A percentile compares a stretch with the other conserved stretches of the same genome.
Conservation (phyloP, 163 green algal genomes). For the Chloromonas sp. region DNA sequence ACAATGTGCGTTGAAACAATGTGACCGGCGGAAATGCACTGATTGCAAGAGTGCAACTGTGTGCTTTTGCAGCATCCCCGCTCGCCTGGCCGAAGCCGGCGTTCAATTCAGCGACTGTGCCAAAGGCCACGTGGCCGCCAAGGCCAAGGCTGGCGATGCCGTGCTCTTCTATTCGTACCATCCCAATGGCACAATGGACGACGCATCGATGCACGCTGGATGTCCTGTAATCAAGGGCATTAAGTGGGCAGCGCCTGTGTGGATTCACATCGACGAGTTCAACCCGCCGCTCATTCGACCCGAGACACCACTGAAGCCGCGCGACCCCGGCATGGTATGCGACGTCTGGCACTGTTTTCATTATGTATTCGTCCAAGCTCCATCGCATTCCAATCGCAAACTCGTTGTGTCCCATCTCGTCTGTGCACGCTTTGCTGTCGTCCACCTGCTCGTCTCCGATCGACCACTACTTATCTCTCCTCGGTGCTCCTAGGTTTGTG, state of each 20-base stretch:
- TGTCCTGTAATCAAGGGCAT: slow-evolving; percentile 64
- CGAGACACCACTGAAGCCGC: background rate
- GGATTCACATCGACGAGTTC: slow-evolving; percentile 40
- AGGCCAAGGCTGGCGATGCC: slow-evolving; percentile 43
- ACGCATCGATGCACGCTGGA: slow-evolving; percentile 66
- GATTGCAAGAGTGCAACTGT: too few species aligned
- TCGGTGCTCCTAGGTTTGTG: too few species aligned
- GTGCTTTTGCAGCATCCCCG: slow-evolving; percentile 9
- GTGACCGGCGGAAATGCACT: too few species aligned
- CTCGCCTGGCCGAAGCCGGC: slow-evolving; percentile 16
- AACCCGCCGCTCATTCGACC: slow-evolving; percentile 7
- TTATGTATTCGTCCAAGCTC: slow-evolving; percentile 11
- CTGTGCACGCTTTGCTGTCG: too few species aligned
- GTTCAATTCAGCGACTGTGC: slow-evolving; percentile 48
- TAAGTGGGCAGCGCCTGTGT: slow-evolving; percentile 57
- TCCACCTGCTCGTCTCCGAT: too few species aligned
- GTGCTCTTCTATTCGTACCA: slow-evolving; percentile 63
- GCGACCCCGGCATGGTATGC: background rate
- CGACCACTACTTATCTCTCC: too few species aligned
- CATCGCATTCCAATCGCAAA: too few species aligned
- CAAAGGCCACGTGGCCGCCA: slow-evolving; percentile 49
- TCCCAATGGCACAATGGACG: slow-evolving; percentile 53
- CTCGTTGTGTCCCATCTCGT: too few species aligned
- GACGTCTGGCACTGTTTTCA: too few species aligned
- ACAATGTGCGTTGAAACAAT: too few species aligned